These are phyloP conservation scores for Kwoniella pini DNA, from an alignment of 768 basidiomycete species.

Conservation along the genomic window DNA sequence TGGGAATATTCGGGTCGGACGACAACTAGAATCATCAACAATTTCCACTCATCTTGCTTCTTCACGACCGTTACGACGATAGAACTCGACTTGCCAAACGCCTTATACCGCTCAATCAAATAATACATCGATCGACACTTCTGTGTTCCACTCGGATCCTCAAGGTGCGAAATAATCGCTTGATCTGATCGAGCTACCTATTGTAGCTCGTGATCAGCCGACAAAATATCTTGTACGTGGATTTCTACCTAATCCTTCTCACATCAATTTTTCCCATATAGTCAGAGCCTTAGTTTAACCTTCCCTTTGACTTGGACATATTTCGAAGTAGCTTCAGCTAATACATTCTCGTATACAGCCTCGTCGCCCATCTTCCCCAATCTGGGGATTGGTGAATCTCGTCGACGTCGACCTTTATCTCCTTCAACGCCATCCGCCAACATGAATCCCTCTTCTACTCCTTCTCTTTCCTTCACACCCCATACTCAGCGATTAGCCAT, in stretches of 20 bases:
- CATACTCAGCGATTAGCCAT: slow-evolving; percentile 44
- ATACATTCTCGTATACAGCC: too few relatives aligned
- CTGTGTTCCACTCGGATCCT: too few relatives aligned
- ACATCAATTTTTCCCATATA: neutral
- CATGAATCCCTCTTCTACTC: slow-evolving; percentile 21
- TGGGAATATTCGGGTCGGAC: too few relatives aligned
- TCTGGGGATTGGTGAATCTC: slow-evolving; percentile 23
- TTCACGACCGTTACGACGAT: too few relatives aligned
- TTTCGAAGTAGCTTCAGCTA: too few relatives aligned
- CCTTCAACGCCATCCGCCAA: slow-evolving; percentile 12
- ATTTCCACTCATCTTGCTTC: too few relatives aligned
- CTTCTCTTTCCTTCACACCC: slow-evolving; percentile 21
- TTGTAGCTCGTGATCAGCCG: slow-evolving; percentile 6
- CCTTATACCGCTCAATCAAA: too few relatives aligned
- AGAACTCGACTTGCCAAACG: too few relatives aligned
- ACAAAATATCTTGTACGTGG: slow-evolving; percentile 9
- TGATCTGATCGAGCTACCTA: slow-evolving; percentile 8
- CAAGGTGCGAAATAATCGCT: too few relatives aligned
- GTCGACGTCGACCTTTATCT: slow-evolving; percentile 17
- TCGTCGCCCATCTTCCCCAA: slow-evolving; percentile 20
- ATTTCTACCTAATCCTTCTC: neutral
- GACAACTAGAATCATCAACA: too few relatives aligned
- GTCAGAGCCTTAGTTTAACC: neutral
- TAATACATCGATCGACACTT: too few relatives aligned
- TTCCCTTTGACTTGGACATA: too few relatives aligned